These are phyloP conservation scores for Coemansia sp. DNA, from an alignment of 192 early-diverging fungal genomes.

Conservation along the genomic window DNA sequence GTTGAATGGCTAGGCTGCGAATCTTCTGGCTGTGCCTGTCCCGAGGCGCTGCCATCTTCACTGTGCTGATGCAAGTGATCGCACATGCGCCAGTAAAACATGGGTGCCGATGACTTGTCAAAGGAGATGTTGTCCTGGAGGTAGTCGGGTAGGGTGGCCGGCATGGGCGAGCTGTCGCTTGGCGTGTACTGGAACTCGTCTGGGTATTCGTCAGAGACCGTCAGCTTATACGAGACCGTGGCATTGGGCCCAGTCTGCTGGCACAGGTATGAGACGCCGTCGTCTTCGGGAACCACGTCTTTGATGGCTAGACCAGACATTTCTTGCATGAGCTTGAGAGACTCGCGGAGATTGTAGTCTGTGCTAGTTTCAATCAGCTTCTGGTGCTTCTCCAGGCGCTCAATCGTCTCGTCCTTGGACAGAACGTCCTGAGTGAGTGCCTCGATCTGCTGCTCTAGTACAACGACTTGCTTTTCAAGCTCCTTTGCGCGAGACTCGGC, in stretches of 20 bases:
- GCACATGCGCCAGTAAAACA: conserved; percentile 55
- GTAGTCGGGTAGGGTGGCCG: conserved; percentile 35
- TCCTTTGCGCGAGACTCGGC: conserved; percentile 18
- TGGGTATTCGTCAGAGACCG: conserved; percentile 42
- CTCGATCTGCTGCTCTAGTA: conserved; percentile 37
- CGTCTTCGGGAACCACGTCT: conserved; percentile 44
- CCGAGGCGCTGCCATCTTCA: background rate
- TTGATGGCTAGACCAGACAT: conserved; percentile 38
- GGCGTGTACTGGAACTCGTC: conserved; percentile 51
- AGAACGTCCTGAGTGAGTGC: conserved; percentile 39
- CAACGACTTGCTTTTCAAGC: conserved; percentile 32
- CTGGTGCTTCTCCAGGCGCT: conserved; percentile 42
- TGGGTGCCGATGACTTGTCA: conserved; percentile 28
- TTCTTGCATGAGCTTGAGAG: conserved; percentile 37
- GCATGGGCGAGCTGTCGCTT: conserved; percentile 9
- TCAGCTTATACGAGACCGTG: conserved; percentile 34
- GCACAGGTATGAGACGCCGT: conserved; percentile 48
- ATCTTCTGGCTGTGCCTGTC: background rate
- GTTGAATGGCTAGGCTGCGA: background rate
- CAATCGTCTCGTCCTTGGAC: conserved; percentile 42
- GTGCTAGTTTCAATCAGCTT: conserved; percentile 42
- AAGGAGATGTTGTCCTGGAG: conserved; percentile 48
- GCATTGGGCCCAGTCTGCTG: conserved; percentile 27
- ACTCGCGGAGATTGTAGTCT: conserved; percentile 50
- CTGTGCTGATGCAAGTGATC: conserved; percentile 27